Conservation (phyloP, 345 rosid species). For the Syzygium aromaticum region DNA sequence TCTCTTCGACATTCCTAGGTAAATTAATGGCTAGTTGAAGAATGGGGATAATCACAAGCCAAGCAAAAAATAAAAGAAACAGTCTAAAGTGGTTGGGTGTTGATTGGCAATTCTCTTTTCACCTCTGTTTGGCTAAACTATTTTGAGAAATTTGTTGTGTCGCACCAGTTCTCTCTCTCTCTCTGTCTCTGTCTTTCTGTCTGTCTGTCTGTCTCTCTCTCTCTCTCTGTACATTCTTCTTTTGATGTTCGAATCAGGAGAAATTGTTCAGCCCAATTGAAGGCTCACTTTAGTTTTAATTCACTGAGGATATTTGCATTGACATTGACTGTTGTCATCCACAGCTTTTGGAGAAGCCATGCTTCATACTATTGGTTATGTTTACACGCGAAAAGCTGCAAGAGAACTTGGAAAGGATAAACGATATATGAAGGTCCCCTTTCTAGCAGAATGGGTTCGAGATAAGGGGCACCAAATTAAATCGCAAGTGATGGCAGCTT, state of each 20-base stretch:
- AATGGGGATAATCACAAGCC: not conserved
- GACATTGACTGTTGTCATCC: not conserved
- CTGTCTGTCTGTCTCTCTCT: not conserved
- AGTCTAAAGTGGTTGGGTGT: not conserved
- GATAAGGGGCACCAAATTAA: conserved; percentile 86
- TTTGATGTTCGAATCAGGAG: not conserved
- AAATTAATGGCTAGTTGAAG: not conserved
- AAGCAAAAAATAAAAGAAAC: not conserved
- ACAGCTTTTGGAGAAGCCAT: conserved; percentile 97
- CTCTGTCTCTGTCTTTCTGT: not conserved
- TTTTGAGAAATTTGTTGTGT: not conserved
- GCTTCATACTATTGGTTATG: conserved; percentile 91
- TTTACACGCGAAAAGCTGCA: conserved; percentile 85
- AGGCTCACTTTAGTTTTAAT: not conserved
- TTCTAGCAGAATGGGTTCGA: conserved; percentile 98
- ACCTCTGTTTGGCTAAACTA: not conserved
- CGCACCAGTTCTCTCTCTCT: not conserved
- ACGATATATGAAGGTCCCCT: conserved; percentile 83
- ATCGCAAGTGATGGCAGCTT: conserved; percentile 96
- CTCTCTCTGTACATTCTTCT: not conserved
- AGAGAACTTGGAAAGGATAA: conserved; percentile 86
- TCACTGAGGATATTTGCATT: not conserved
- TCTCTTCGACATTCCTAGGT: not conserved
- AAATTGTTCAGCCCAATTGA: not conserved
- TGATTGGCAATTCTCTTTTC: not conserved